Evolutionary conservation across 1,139 yeast species (phyloP).

Genomic region (Yarrowia galli): DNA sequence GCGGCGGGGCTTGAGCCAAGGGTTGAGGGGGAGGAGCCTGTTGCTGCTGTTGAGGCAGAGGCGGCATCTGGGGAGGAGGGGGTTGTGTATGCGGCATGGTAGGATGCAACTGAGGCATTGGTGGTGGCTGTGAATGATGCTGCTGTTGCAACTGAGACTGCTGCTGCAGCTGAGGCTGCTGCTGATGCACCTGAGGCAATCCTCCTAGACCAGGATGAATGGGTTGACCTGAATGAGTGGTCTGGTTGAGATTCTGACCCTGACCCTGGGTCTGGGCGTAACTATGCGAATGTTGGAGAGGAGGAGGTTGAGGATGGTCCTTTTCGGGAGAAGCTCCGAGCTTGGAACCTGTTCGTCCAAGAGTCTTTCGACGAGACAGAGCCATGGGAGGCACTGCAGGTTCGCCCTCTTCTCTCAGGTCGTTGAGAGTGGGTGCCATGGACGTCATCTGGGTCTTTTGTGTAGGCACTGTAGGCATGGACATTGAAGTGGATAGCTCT

Average conservation of each 20-base stretch:
- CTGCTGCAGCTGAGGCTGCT: neutral
- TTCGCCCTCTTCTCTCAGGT: slow-evolving; percentile 21
- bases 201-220: slow-evolving; percentile 18
- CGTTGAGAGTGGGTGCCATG: slow-evolving; percentile 12
- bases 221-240: slow-evolving; percentile 24
- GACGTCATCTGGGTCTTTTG: slow-evolving; percentile 25
- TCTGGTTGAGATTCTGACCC: slow-evolving; percentile 15
- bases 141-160: neutral
- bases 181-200: slow-evolving; percentile 11
- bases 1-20: slow-evolving; percentile 11
- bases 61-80: slow-evolving; percentile 9
- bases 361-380: slow-evolving; percentile 31
- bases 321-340: slow-evolving; percentile 12
- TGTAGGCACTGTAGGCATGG: slow-evolving; percentile 26
- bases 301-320: slow-evolving; percentile 29
- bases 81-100: slow-evolving; percentile 8
- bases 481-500: slow-evolving; percentile 33
- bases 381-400: slow-evolving; percentile 38
- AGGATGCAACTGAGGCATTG: slow-evolving; percentile 7
- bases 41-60: slow-evolving; percentile 2
- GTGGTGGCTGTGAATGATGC: neutral
- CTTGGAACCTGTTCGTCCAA: slow-evolving; percentile 25
- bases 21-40: neutral
- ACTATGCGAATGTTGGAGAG: slow-evolving; percentile 34
- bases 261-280: slow-evolving; percentile 24